Evolutionary conservation across 2,329 filamentous ascomycete species (phyloP), one percentile per base, ranked within the genome.

Genomic region (Xylaria sp.): DNA sequence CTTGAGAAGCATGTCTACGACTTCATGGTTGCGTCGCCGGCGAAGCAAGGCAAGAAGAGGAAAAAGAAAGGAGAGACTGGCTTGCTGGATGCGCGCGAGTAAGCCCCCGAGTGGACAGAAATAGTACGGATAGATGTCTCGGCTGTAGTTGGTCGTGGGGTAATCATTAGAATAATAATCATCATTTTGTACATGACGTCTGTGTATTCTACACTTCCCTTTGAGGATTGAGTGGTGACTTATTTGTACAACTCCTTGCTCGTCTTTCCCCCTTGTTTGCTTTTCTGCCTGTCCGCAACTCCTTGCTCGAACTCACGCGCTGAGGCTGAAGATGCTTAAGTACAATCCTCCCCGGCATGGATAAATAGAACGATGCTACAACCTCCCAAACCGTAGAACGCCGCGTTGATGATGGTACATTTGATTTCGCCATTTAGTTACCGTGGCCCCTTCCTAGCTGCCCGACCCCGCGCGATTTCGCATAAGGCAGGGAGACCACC

Each of bases 1-100:
- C 69, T 86, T 59, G 79, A 80, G 23, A 73, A 73, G 20, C 79
- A 83, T 52, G 58, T 76, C 15, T 70, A 71, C 34, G 62, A 73
- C 18, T 65, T 56, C 61, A 39, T 61, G 66, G 7, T 61, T 8
- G 56, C 41, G 44, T 63, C 41, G 39, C 64, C 67, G 8, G 58
- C 25, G 13, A 51, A 63, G 63, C 39, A 51, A 20, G 54, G 25
- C 28, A 59, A 37, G 15, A 54, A 41, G 8, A 6, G 37, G n/a
- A 55, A 15, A 25, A 63, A n/a, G n/a, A 50, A 31, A 12, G 8
- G 15, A 9, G 57, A 44, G 12, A 10, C 13, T n/a, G 5, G 62
- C 6, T 23, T 20, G 23, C n/a, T 15, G 28, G 44, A 48, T 48
- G 20, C 25, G 48, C 55, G 20, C 13, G n/a, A 20, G 18, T 37